These are phyloP conservation scores for Leishmania guyanensis DNA, from an alignment of 208 protist genomes.

Conservation along the genomic window DNA sequence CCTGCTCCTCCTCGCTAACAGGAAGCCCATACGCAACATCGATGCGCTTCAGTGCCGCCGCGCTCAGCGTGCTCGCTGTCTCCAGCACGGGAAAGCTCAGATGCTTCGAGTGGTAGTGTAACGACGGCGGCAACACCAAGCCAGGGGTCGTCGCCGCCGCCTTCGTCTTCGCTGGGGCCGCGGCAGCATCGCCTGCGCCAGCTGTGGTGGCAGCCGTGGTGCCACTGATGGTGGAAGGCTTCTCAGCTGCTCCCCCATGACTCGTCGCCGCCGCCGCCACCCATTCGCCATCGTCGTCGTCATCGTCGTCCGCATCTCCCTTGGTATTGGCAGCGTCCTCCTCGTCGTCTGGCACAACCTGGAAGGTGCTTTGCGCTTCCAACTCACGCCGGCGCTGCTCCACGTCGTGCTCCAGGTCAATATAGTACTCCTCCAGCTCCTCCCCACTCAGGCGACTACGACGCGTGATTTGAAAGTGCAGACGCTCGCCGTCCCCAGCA, in stretches of 20 bases:
- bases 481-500: constrained; percentile 34
- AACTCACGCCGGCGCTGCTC: constrained; percentile 52
- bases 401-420: constrained; percentile 62
- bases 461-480: constrained; percentile 45
- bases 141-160: constrained; percentile 36
- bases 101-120: constrained; percentile 64
- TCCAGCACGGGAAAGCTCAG: constrained; percentile 81
- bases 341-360: constrained; percentile 46
- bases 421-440: constrained; percentile 89
- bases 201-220: background rate
- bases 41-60: constrained; percentile 44
- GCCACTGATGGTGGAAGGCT: background rate
- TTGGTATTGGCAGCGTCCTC: constrained; percentile 33
- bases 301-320: constrained; percentile 35
- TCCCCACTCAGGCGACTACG: constrained; percentile 70
- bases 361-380: constrained; percentile 40
- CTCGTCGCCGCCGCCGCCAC: background rate
- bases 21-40: constrained; percentile 84
- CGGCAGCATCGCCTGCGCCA: background rate
- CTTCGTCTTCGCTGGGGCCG: background rate
- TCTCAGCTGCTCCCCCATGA: background rate
- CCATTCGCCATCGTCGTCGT: constrained; percentile 11
- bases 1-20: constrained; percentile 74
- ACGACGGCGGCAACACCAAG: constrained; percentile 64
- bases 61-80: constrained; percentile 41